Conservation (phyloP, 2,329 filamentous ascomycete species). For the Hypomyces perniciosus region DNA sequence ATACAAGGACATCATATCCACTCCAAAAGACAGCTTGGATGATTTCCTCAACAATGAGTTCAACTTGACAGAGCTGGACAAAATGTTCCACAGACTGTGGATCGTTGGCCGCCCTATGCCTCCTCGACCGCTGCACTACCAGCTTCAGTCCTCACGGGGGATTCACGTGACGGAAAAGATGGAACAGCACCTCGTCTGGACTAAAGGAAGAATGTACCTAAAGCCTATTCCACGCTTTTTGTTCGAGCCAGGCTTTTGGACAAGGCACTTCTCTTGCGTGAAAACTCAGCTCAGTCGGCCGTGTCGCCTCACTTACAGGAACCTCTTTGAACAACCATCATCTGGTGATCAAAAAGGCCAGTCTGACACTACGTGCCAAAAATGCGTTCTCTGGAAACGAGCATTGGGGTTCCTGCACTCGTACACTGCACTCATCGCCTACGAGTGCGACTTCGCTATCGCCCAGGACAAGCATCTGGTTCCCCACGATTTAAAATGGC, state of each 20-base stretch:
- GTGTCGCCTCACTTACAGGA: not conserved
- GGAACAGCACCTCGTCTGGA: slow-evolving; percentile 9
- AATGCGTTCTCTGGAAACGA: not conserved
- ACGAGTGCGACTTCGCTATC: slow-evolving; percentile 8
- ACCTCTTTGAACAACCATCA: not conserved
- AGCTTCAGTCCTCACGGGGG: slow-evolving; percentile 1
- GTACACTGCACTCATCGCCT: slow-evolving; percentile 2
- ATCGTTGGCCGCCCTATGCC: slow-evolving; percentile 1
- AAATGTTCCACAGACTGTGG: not conserved
- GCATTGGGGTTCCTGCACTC: slow-evolving; percentile 8
- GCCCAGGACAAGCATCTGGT: slow-evolving; percentile 2
- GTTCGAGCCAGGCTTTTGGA: slow-evolving; percentile 4
- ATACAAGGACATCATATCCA: not conserved
- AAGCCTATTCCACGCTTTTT: slow-evolving; percentile 10
- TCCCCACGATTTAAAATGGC: not conserved
- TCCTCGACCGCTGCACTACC: slow-evolving; percentile 7
- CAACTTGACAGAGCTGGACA: not conserved
- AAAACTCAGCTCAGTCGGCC: not conserved
- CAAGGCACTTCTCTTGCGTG: not conserved
- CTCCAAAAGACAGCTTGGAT: not conserved
- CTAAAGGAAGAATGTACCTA: not conserved
- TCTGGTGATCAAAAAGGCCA: not conserved
- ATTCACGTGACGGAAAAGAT: slow-evolving; percentile 5
- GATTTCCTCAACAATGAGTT: slow-evolving; percentile 2
- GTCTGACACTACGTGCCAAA: not conserved